Evolutionary conservation across 2,329 filamentous ascomycete genomes (phyloP).

Genomic region (Talaromyces funiculosus): DNA sequence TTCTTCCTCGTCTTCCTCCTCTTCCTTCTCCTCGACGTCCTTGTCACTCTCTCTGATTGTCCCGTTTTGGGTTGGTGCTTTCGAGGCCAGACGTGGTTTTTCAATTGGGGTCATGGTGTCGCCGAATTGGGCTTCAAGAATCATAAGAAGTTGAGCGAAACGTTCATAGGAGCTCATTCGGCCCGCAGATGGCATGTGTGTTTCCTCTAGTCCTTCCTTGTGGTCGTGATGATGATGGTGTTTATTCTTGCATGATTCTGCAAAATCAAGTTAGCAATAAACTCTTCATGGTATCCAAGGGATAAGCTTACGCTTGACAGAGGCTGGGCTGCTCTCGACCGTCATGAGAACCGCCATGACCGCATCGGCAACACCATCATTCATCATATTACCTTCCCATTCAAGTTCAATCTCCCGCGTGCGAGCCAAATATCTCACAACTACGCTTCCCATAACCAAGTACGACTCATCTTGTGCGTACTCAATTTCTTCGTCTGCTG

Average conservation of each 20-base stretch:
- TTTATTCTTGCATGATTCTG: conserved; percentile 58
- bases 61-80: conserved; percentile 15
- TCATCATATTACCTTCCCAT: conserved; percentile 97
- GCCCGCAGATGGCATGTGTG: conserved; percentile 52
- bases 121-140: conserved; percentile 95
- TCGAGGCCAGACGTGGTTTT: conserved; percentile 46
- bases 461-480: conserved; percentile 41
- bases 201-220: conserved; percentile 54
- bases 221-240: conserved; percentile 43
- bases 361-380: conserved; percentile 96
- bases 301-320: conserved; percentile 70
- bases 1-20: no score
- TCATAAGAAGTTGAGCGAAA: conserved; percentile 82
- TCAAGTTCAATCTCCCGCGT: conserved; percentile 82
- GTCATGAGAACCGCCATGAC: conserved; percentile 89
- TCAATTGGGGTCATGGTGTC: conserved; percentile 76
- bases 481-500: conserved; percentile 42
- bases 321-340: conserved; percentile 88
- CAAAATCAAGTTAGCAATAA: not conserved
- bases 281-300: not conserved
- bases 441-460: conserved; percentile 83
- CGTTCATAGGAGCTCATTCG: conserved; percentile 64
- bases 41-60: conserved; percentile 18
- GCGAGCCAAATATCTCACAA: conserved; percentile 64
- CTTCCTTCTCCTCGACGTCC: conserved; percentile 35